A percentile compares a stretch with the other conserved stretches of the same genome.
These are phyloP conservation scores for Caryopteris hybrid DNA, from an alignment of 305 asterid genomes.

Conservation along the genomic window DNA sequence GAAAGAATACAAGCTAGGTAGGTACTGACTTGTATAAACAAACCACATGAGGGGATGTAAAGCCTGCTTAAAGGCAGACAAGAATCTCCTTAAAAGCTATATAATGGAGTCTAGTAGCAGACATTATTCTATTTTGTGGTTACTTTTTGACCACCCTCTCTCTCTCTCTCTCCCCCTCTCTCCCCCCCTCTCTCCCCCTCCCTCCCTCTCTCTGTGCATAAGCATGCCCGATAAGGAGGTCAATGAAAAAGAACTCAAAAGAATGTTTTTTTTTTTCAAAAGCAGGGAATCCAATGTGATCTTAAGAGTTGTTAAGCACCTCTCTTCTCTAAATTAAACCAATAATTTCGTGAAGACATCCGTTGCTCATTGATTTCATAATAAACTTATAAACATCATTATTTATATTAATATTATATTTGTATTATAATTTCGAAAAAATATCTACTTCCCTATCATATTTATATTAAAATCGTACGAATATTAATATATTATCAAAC, in stretches of 20 bases:
- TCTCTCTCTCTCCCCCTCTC: slow-evolving; percentile 17
- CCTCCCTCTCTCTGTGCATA: slow-evolving; percentile 20
- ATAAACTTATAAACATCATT: too few relatives aligned
- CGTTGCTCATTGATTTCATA: too few relatives aligned
- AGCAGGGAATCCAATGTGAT: slow-evolving; percentile 81
- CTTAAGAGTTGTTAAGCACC: slow-evolving; percentile 22
- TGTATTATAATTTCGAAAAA: too few relatives aligned
- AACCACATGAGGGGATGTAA: slow-evolving; percentile 46
- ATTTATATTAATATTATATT: too few relatives aligned
- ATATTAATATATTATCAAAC: too few relatives aligned
- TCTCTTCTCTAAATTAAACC: neutral
- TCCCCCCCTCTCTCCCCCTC: neutral
- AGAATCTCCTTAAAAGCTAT: slow-evolving; percentile 83
- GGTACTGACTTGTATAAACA: slow-evolving; percentile 26
- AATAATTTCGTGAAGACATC: too few relatives aligned
- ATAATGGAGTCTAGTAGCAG: slow-evolving; percentile 70
- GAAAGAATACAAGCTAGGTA: too few relatives aligned
- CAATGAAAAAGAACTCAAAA: slow-evolving; percentile 50
- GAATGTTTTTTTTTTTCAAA: slow-evolving; percentile 33
- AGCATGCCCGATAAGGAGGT: slow-evolving; percentile 52
- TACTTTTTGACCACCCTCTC: slow-evolving; percentile 68
- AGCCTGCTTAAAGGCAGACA: slow-evolving; percentile 62
- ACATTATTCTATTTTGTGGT: slow-evolving; percentile 49
- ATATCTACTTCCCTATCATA: too few relatives aligned
- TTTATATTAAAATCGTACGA: too few relatives aligned